phyloP scores from a whole-genome alignment of 2,329 filamentous ascomycete species.

The Ophiostoma sp. region DNA sequence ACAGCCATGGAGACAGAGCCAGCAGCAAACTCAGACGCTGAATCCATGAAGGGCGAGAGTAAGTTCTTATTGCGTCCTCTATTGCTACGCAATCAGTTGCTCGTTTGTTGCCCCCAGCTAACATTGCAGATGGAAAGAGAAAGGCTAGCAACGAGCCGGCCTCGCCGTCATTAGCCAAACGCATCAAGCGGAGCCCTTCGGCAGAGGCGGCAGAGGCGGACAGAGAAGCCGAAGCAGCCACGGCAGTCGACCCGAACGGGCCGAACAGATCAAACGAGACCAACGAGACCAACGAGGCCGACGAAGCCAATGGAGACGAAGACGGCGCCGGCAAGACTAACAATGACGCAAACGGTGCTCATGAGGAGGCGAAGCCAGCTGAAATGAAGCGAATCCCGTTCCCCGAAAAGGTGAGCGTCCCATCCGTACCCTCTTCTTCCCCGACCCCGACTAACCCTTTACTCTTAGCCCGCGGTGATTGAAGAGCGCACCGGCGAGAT shows the following conservation, averaged over 20 bases:
- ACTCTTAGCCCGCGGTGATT: conserved; percentile 64
- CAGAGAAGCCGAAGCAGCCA: not conserved
- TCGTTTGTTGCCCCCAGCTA: not conserved
- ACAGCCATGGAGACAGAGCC: conserved; percentile 11
- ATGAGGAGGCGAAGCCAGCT: not conserved
- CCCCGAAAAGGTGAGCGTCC: conserved; percentile 67
- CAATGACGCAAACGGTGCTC: not conserved
- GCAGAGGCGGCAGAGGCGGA: conserved; percentile 33
- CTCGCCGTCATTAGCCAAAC: conserved; percentile 58
- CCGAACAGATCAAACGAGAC: not conserved
- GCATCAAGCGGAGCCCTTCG: conserved; percentile 51
- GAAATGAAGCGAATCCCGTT: conserved; percentile 67
- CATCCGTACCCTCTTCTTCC: not conserved
- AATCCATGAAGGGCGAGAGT: not conserved
- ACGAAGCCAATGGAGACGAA: not conserved
- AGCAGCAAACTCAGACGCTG: not conserved
- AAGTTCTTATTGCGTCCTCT: not conserved
- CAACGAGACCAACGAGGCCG: not conserved
- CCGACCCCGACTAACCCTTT: not conserved
- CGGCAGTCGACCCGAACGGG: not conserved
- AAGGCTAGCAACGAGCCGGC: conserved; percentile 64
- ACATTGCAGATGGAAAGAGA: conserved; percentile 54
- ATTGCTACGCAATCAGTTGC: no score
- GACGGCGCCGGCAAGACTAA: not conserved
- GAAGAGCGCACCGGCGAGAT: conserved; percentile 94